phyloP scores from a whole-genome alignment of 2,329 filamentous ascomycete species.

The Fusarium sp. region DNA sequence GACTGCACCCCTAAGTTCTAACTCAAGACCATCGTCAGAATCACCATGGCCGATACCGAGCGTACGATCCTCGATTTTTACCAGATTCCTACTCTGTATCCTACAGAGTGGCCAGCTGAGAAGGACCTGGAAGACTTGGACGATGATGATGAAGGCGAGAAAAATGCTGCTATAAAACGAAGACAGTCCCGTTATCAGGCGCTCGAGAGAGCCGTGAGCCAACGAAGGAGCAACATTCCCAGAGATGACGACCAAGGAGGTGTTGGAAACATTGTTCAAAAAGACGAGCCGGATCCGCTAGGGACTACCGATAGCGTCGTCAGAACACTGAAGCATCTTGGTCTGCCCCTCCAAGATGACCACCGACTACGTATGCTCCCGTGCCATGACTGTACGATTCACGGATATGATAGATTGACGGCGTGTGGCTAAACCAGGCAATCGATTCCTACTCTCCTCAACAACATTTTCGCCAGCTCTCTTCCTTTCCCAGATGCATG shows the following conservation, averaged over 20 bases:
- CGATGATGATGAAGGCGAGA: conserved; percentile 62
- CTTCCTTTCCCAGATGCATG: conserved; percentile 92
- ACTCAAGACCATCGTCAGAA: conserved; percentile 16
- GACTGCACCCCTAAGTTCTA: conserved; percentile 26
- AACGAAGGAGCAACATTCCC: conserved; percentile 69
- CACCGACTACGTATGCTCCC: conserved; percentile 70
- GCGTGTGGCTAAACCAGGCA: conserved; percentile 60
- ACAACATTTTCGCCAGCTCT: conserved; percentile 93
- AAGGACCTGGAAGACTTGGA: conserved; percentile 75
- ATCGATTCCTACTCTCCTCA: conserved; percentile 93
- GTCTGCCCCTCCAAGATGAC: conserved; percentile 86
- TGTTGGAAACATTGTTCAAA: conserved; percentile 80
- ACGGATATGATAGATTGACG: conserved; percentile 26
- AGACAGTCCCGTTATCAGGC: conserved; percentile 85
- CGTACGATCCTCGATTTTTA: conserved; percentile 87
- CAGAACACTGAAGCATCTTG: conserved; percentile 76
- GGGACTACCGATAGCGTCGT: conserved; percentile 90
- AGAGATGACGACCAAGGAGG: conserved; percentile 73
- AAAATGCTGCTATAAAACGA: conserved; percentile 57
- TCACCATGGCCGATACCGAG: conserved; percentile 73
- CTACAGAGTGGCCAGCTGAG: conserved; percentile 85
- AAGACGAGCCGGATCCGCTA: conserved; percentile 91
- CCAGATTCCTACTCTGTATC: conserved; percentile 79
- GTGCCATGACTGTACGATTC: conserved; percentile 4
- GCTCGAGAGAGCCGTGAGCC: conserved; percentile 77